These are phyloP conservation scores for Silene uniflora DNA, from an alignment of 148 eudicot genomes.

Conservation along the genomic window DNA sequence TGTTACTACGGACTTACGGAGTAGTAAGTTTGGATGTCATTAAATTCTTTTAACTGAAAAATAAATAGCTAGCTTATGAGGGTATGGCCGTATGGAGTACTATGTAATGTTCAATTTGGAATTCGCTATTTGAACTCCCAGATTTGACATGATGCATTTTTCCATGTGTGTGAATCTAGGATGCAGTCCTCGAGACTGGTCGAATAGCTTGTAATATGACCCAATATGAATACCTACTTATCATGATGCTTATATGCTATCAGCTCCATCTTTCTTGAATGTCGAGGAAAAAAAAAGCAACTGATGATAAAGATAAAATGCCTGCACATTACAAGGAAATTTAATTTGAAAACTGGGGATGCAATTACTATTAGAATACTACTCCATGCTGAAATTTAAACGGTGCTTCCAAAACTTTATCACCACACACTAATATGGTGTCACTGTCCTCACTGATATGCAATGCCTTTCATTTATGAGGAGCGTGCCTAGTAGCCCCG, in stretches of 20 bases:
- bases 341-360: not conserved
- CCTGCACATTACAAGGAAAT: too few species aligned
- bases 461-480: not conserved
- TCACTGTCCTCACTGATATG: not conserved
- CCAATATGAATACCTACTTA: not conserved
- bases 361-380: not conserved
- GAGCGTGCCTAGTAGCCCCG: not conserved
- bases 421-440: not conserved
- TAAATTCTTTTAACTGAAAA: too few species aligned
- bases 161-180: too few species aligned
- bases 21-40: slow-evolving; percentile 14
- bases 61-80: not conserved
- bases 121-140: not conserved
- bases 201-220: not conserved
- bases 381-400: not conserved
- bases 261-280: too few species aligned
- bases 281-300: too few species aligned
- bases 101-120: not conserved
- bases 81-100: not conserved
- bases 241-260: not conserved
- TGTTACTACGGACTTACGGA: not conserved
- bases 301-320: too few species aligned
- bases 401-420: not conserved
- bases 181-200: not conserved
- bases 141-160: too few species aligned